Percentiles rank a stretch among this genome's conserved stretches.
phyloP scores from a whole-genome alignment of 192 early-diverging fungal genomes.

The Podochytrium sp. region DNA sequence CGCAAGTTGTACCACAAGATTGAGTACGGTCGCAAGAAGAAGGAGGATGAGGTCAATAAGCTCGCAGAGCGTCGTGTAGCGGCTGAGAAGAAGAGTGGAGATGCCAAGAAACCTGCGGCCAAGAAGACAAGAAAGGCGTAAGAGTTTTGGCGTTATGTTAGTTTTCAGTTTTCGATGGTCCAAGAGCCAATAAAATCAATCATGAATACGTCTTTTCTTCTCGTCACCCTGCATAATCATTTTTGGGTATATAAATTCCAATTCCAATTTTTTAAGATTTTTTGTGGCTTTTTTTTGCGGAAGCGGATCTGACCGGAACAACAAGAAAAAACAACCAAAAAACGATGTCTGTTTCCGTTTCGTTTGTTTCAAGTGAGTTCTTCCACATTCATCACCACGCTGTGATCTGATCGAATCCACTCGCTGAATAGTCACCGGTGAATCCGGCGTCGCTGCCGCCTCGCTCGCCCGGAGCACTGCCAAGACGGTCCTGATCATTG shows the following conservation, averaged over 20 bases:
- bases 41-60: conserved; percentile 61
- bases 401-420: neutral
- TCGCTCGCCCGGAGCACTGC: neutral
- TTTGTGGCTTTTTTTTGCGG: neutral
- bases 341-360: neutral
- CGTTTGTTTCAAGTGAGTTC: neutral
- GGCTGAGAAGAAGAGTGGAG: neutral
- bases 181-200: too few relatives aligned
- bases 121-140: neutral
- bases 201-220: too few relatives aligned
- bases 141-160: neutral
- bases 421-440: neutral
- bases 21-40: conserved; percentile 72
- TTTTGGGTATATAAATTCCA: too few relatives aligned
- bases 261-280: too few relatives aligned
- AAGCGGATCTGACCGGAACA: neutral
- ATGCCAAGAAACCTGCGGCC: conserved; percentile 3
- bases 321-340: neutral
- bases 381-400: neutral
- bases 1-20: conserved; percentile 79
- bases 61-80: conserved; percentile 8
- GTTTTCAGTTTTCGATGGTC: too few relatives aligned
- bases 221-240: too few relatives aligned
- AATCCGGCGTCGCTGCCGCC: neutral
- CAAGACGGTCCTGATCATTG: conserved; percentile 20